Base-by-base conservation (phyloP, 495 filamentous ascomycete genomes). In the Poronia punctata region DNA sequence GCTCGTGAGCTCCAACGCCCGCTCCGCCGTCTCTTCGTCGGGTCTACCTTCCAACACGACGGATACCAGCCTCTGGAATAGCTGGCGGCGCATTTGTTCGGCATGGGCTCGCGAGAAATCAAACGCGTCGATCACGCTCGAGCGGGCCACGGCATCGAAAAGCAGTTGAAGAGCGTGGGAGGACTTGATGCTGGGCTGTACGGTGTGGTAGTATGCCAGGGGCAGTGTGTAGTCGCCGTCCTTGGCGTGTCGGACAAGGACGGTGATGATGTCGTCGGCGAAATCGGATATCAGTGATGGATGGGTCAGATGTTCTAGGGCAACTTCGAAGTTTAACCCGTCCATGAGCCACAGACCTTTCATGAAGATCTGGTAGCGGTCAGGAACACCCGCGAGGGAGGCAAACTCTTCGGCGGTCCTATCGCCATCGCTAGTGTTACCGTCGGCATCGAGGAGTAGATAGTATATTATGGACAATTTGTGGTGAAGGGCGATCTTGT, bases 311-410 rank as follows among this genome's bases (percentile, higher is more conserved):
- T 80, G 75, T 44, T 84, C 75, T 15, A 88, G 62, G 4, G 85
- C 85, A 40, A 72, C 74, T 48, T 74, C 70, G 59, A 85, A 87
- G 33, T 86, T 71, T 17, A 76, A 60, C 30, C 72, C 70, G 57
- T 92, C 86, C 64, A 92, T 66, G 37, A 82, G 70, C 84, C 84
- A 89, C n/a, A 92, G 61, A 3, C 85, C 85, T 42, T 81, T 79
- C 57, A 89, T 84, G 41, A 85, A 82, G 19, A 83, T 75, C 48
- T 75, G 75, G 54, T 86, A 89, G 45, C 79, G 82, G 15, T 71
- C 60, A 0, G 84, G 83, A 21, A 73, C 41, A 22, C 60, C 60
- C 1, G 53, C 50, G 11, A 52, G 55, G 11, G 80, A 59, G 46
- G 79, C 74, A 14, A 75, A 79, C 18, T 59, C 52, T 26, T 69